Base-by-base conservation (phyloP, 768 basidiomycete species). In the Lactarius deliciosus region DNA sequence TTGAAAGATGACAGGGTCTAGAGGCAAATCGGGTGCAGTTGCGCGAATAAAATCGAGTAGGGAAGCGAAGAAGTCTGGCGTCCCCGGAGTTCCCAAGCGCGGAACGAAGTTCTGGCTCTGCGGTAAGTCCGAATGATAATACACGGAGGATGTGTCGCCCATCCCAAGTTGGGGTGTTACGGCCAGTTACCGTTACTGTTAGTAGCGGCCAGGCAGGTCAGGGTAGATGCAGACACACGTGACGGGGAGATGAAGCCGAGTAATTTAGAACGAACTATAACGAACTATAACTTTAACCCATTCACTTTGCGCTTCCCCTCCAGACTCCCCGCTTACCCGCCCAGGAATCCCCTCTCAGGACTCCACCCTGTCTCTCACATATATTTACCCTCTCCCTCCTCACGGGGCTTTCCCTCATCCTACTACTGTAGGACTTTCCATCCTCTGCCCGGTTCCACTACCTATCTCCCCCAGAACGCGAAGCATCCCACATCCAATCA, bases 1-100 rank as follows among this genome's bases (percentile, higher is more conserved):
- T 73, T 87, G 88, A 25, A 91, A 75, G 50, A 90, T 81, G 60
- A 85, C 81, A 11, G 83, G 79, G 61, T 91, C 88, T 3, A 90
- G 64, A 9, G 87, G 86, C 18, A 87, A 73, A 58, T 78, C 78
- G n/a, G 83, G 78, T 32, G 77, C 75, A 8, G 76, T 74, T n/a
- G 78, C 70, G 45, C 79, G 82, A 61, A 88, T 74, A 64, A 82
- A 77, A 4, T 77, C 73, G 13, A 89, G 69, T 34, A 88, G 72
- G 34, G 73, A 72, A 22, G 74, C 67, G 40, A 76, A 73, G 63
- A 71, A 71, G 22, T 71, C 50, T 22, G 65, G 70, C 20, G 61
- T 58, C 6, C 70, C 71, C 3, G 71, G 69, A 56, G 54, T n/a
- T n/a, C 61, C 68, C 25, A 63, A 32, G 30, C 41, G 57, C 9